Evolutionary conservation across 768 basidiomycete genomes (phyloP), one percentile per base, ranked within the genome.

Genomic region (Xerocomus brunneocitrinus): DNA sequence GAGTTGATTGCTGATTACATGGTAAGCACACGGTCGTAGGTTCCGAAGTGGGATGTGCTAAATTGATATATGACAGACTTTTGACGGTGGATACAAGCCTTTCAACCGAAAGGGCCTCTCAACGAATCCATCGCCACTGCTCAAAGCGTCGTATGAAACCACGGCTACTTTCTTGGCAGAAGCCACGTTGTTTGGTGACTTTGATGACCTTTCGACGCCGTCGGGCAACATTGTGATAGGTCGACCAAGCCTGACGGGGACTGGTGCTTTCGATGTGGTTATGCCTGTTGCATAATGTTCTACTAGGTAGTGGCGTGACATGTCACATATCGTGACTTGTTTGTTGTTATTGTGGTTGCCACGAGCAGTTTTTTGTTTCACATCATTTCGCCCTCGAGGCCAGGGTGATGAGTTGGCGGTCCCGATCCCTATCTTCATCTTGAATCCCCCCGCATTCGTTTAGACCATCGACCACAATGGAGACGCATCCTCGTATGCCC

Each of bases 1-100:
- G 93, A 95, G 62, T 78, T 99, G 58, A 97, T 99, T 68, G 97
- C 97, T 13, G 97, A 99, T 70, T 99, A 98, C 69, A 99, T 99
- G 97, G 95, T 95, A 64, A 60, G 87, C 65, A 31, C 22, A 30
- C 30, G 36, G 13, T 27, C 13, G 22, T 48, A 25, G 30, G 36
- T 38, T 24, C 30, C 8, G 5, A 19, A n/a, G 44, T 22, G 36
- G 10, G 3, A 12, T 27, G 27, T 27, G 16, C 45, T 45, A 22
- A 46, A 16, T 24, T 43, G n/a, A 58, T 28, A 27, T 10, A 35
- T 34, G 22, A 24, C 50, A 98, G 95, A 98, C 97, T 0, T 98
- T 93, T 68, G 95, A 98, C 51, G 97, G 97, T 30, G 93, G 89
- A 28, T 99, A 95, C 77, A 95, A 91, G 72, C 93, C 97, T 2